phyloP scores from a whole-genome alignment of 2,329 filamentous ascomycete species.

The Huntiella moniliformis region DNA sequence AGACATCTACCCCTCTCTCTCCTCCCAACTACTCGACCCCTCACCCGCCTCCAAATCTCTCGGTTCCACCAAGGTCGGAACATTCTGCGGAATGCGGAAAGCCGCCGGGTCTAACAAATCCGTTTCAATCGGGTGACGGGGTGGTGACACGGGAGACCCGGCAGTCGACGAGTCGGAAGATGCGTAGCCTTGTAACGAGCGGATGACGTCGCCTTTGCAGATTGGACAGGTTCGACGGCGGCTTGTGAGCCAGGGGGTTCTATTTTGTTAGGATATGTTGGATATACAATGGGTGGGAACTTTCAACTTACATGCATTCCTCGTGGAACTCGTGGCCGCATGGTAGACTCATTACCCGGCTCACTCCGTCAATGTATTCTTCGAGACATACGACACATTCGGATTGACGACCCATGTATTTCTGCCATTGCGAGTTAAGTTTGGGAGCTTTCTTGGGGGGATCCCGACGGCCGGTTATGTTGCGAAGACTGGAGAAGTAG shows the following conservation, averaged over 20 bases:
- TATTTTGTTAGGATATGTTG: conserved; percentile 21
- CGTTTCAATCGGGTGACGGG: background rate
- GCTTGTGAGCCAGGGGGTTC: conserved; percentile 91
- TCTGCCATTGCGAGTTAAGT: conserved; percentile 37
- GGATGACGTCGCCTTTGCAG: conserved; percentile 91
- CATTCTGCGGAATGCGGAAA: conserved; percentile 1
- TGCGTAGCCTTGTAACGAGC: conserved; percentile 28
- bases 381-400: conserved; percentile 96
- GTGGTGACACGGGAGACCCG: background rate
- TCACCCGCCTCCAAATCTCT: no score
- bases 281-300: background rate
- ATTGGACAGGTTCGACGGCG: conserved; percentile 94
- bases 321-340: conserved; percentile 96
- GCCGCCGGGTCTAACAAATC: conserved; percentile 3
- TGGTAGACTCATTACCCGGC: conserved; percentile 86
- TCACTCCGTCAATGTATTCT: conserved; percentile 88
- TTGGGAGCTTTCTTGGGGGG: conserved; percentile 13
- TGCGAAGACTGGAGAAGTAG: conserved; percentile 1
- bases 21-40: no score
- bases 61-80: background rate
- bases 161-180: background rate
- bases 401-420: conserved; percentile 48
- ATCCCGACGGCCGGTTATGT: conserved; percentile 28
- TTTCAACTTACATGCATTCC: conserved; percentile 78
- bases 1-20: no score